Evolutionary conservation across 805 yeast species (phyloP).

Genomic region (Hagleromyces aurorensis): DNA sequence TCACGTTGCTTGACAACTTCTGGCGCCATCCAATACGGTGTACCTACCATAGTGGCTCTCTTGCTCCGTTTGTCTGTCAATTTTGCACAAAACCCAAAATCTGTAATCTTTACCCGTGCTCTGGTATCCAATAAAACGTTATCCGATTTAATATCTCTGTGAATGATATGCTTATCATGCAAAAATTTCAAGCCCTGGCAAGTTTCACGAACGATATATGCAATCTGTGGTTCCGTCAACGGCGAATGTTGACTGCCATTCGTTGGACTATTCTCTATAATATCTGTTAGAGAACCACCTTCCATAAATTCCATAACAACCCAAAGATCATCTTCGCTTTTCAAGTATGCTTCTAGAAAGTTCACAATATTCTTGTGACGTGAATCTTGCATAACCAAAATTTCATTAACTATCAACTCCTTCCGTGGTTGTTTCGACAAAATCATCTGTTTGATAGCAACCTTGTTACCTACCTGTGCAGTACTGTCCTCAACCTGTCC

Average conservation of each 20-base stretch:
- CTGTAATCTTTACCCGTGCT: conserved; percentile 90
- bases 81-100: conserved; percentile 96
- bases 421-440: conserved; percentile 85
- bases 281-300: conserved; percentile 95
- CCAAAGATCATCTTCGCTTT: conserved; percentile 80
- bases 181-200: conserved; percentile 84
- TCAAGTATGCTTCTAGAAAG: conserved; percentile 81
- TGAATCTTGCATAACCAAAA: conserved; percentile 91
- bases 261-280: conserved; percentile 79
- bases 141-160: conserved; percentile 94
- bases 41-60: conserved; percentile 98
- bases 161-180: conserved; percentile 89
- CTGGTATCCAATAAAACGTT: conserved; percentile 76
- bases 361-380: conserved; percentile 93
- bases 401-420: conserved; percentile 92
- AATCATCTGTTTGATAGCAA: conserved; percentile 96
- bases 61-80: conserved; percentile 74
- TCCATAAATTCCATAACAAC: conserved; percentile 99
- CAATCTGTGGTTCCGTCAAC: conserved; percentile 80
- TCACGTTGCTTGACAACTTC: conserved; percentile 94
- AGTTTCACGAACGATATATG: conserved; percentile 85
- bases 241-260: conserved; percentile 28
- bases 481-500: conserved; percentile 14
- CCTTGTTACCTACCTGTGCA: conserved; percentile 48
- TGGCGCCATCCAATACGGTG: conserved; percentile 99